Evolutionary conservation across 805 yeast genomes (phyloP).

Genomic region (Wickerhamiella lipophila): DNA sequence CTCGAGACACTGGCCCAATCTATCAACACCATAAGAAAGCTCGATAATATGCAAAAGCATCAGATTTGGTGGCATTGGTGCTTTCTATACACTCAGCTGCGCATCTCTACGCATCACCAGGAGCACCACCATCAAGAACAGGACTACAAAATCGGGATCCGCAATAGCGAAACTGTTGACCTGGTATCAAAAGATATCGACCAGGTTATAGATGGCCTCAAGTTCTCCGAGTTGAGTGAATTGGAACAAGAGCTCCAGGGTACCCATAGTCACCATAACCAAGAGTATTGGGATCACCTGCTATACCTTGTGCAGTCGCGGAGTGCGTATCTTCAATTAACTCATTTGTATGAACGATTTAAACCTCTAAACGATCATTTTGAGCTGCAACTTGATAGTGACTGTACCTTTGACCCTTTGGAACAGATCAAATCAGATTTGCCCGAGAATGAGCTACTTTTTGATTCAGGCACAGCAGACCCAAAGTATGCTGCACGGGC

Average conservation of each 20-base stretch:
- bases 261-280: background rate
- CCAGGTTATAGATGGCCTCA: background rate
- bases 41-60: background rate
- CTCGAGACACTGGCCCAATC: constrained; percentile 1
- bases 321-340: constrained; percentile 1
- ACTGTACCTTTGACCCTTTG: background rate
- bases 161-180: background rate
- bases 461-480: constrained; percentile 6
- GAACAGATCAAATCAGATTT: background rate
- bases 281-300: constrained; percentile 8
- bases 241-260: background rate
- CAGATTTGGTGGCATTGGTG: constrained; percentile 9
- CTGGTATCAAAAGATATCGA: constrained; percentile 3
- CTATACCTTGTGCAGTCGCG: constrained; percentile 1
- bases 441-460: constrained; percentile 8
- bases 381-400: background rate
- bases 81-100: constrained; percentile 4
- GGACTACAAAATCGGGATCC: background rate
- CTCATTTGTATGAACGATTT: background rate
- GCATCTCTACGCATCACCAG: background rate
- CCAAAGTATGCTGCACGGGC: constrained; percentile 10
- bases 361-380: background rate
- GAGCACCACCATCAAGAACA: background rate
- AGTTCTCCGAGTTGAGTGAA: background rate
- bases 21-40: background rate